A percentile compares a stretch with the other conserved stretches of the same genome.
These are phyloP conservation scores for Hyphopichia khmerensis DNA, from an alignment of 1,139 yeast genomes.

Conservation along the genomic window DNA sequence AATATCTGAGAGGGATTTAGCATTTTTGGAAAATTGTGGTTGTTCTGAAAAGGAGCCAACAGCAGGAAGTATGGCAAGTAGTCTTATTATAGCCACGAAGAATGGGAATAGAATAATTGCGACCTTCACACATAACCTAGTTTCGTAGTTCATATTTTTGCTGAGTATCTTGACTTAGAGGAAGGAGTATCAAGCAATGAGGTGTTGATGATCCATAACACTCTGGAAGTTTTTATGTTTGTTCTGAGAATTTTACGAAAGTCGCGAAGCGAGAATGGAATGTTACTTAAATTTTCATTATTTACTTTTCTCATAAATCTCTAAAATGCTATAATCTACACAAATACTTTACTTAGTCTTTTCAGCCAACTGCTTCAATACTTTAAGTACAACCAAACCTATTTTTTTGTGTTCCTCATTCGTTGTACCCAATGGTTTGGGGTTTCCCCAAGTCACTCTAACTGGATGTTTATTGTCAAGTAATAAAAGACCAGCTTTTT, in stretches of 20 bases:
- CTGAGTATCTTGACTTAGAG: background rate
- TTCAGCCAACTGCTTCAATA: slow-evolving; percentile 54
- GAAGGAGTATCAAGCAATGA: background rate
- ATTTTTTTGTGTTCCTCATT: slow-evolving; percentile 52
- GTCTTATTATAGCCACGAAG: slow-evolving; percentile 21
- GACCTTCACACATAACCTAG: slow-evolving; percentile 19
- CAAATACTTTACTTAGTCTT: background rate
- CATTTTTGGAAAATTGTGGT: background rate
- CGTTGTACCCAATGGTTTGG: slow-evolving; percentile 46
- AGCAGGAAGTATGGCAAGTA: slow-evolving; percentile 31
- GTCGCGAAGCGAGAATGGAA: background rate
- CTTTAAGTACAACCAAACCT: slow-evolving; percentile 55
- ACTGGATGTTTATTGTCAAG: slow-evolving; percentile 44
- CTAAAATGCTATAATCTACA: no score
- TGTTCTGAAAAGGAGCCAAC: background rate
- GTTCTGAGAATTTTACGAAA: background rate
- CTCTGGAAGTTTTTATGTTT: slow-evolving; percentile 4
- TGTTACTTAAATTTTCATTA: no score
- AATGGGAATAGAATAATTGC: slow-evolving; percentile 24
- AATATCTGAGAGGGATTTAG: background rate
- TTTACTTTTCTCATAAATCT: no score
- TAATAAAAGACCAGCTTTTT: slow-evolving; percentile 36
- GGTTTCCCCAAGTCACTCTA: slow-evolving; percentile 67
- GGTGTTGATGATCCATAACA: background rate
- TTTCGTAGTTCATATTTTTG: slow-evolving; percentile 32